phyloP scores from a whole-genome alignment of 1,284 basidiomycete genomes.

The Meripilus lineatus region DNA sequence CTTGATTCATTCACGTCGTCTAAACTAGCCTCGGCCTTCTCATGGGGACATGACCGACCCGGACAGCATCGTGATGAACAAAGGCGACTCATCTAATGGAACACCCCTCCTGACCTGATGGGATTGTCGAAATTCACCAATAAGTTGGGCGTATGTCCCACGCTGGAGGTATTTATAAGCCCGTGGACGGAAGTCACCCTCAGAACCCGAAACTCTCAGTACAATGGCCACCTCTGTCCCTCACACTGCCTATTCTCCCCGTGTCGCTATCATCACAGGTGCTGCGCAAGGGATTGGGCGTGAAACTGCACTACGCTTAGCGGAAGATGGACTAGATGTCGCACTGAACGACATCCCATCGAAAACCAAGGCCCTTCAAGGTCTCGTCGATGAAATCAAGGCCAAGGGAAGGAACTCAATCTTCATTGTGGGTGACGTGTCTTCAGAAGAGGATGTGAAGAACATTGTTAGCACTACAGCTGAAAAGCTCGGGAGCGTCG shows the following conservation, averaged over 20 bases:
- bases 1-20: too few relatives aligned
- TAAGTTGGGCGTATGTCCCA: too few relatives aligned
- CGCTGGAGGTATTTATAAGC: too few relatives aligned
- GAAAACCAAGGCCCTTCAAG: constrained; percentile 14
- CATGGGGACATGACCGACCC: too few relatives aligned
- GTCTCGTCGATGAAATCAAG: constrained; percentile 18
- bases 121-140: too few relatives aligned
- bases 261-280: constrained; percentile 21
- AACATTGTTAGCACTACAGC: constrained; percentile 23
- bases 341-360: constrained; percentile 24
- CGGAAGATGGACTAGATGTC: constrained; percentile 24
- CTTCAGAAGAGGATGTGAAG: constrained; percentile 27
- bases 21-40: too few relatives aligned
- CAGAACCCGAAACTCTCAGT: too few relatives aligned
- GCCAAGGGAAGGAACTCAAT: constrained; percentile 15
- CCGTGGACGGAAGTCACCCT: too few relatives aligned
- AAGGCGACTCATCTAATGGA: too few relatives aligned
- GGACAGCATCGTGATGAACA: too few relatives aligned
- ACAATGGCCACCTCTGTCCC: too few relatives aligned
- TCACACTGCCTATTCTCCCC: not conserved
- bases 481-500: constrained; percentile 22
- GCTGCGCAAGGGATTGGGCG: constrained; percentile 24
- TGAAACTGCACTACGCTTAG: constrained; percentile 22
- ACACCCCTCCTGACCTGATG: too few relatives aligned
- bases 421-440: constrained; percentile 24